Percentiles rank a stretch among this genome's conserved stretches.
Conservation (phyloP, 331 rosid genomes). For the Pyracantha coccinea region DNA sequence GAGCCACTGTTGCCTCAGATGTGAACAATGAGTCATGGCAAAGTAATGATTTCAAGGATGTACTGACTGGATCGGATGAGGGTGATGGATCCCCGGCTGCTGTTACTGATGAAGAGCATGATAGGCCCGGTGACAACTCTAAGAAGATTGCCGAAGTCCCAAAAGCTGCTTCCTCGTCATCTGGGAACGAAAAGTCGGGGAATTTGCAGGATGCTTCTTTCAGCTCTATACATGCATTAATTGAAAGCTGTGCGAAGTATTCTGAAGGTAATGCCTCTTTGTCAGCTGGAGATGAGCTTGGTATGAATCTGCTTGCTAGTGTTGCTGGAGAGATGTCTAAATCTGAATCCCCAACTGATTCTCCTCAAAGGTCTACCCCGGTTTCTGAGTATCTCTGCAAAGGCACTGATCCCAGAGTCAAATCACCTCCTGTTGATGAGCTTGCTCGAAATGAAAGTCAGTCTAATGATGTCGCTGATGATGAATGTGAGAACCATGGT, state of each 20-base stretch:
- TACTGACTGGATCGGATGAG: slow-evolving; percentile 36
- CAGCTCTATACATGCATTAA: slow-evolving; percentile 70
- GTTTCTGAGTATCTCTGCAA: slow-evolving; percentile 26
- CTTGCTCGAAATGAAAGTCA: slow-evolving; percentile 21
- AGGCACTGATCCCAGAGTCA: slow-evolving; percentile 32
- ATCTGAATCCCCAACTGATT: slow-evolving; percentile 50
- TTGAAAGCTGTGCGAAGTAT: slow-evolving; percentile 73
- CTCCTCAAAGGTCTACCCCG: slow-evolving; percentile 42
- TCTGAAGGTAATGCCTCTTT: slow-evolving; percentile 53
- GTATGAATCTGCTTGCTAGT: slow-evolving; percentile 82
- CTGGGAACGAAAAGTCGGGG: slow-evolving; percentile 46
- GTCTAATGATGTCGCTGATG: slow-evolving; percentile 24
- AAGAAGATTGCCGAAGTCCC: slow-evolving; percentile 29
- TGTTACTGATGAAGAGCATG: slow-evolving; percentile 29
- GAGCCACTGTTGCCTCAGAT: slow-evolving; percentile 28
- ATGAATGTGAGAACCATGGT: slow-evolving; percentile 11
- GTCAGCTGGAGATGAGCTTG: slow-evolving; percentile 55
- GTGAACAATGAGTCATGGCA: slow-evolving; percentile 37
- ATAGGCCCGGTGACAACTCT: slow-evolving; percentile 30
- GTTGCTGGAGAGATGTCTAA: slow-evolving; percentile 76
- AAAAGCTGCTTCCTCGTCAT: slow-evolving; percentile 32
- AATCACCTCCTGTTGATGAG: slow-evolving; percentile 33
- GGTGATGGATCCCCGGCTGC: slow-evolving; percentile 36
- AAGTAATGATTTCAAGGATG: slow-evolving; percentile 35
- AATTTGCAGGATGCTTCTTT: slow-evolving; percentile 54